These are phyloP conservation scores for Stephanodiscus minutulus DNA, from an alignment of 108 stramenopile species.

Conservation along the genomic window DNA sequence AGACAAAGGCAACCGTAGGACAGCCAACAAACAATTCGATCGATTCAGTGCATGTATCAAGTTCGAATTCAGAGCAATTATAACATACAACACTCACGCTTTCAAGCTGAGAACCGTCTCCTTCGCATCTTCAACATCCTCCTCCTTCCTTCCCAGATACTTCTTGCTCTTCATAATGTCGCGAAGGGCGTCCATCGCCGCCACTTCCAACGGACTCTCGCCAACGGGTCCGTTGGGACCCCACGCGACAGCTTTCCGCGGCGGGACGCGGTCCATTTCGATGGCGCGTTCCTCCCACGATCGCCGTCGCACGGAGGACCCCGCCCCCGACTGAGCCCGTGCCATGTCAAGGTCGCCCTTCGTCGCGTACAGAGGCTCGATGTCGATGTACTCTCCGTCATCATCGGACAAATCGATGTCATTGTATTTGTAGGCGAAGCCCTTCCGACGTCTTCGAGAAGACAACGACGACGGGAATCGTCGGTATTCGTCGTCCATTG, in stretches of 20 bases:
- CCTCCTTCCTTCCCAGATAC: constrained; percentile 53
- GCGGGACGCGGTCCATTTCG: constrained; percentile 79
- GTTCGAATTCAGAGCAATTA: background rate
- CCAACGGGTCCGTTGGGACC: constrained; percentile 73
- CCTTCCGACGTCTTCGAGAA: constrained; percentile 43
- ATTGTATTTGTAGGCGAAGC: constrained; percentile 69
- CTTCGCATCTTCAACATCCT: constrained; percentile 57
- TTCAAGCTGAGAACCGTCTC: constrained; percentile 70
- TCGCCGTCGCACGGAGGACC: constrained; percentile 26
- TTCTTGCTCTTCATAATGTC: constrained; percentile 63
- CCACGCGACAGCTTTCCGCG: constrained; percentile 61
- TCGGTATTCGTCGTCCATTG: constrained; percentile 13
- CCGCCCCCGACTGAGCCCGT: constrained; percentile 1
- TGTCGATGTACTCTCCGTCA: constrained; percentile 49
- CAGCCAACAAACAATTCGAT: background rate
- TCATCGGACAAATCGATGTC: constrained; percentile 36
- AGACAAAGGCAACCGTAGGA: background rate
- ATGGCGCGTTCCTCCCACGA: constrained; percentile 76
- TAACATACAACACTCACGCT: constrained; percentile 53
- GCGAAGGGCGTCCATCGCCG: constrained; percentile 69
- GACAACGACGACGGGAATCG: background rate
- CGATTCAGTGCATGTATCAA: background rate
- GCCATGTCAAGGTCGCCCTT: constrained; percentile 41
- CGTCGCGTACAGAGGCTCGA: constrained; percentile 25
- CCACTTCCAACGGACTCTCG: constrained; percentile 66